Evolutionary conservation across 192 early-diverging fungal genomes (phyloP).

Genomic region (Linderina pennispora): DNA sequence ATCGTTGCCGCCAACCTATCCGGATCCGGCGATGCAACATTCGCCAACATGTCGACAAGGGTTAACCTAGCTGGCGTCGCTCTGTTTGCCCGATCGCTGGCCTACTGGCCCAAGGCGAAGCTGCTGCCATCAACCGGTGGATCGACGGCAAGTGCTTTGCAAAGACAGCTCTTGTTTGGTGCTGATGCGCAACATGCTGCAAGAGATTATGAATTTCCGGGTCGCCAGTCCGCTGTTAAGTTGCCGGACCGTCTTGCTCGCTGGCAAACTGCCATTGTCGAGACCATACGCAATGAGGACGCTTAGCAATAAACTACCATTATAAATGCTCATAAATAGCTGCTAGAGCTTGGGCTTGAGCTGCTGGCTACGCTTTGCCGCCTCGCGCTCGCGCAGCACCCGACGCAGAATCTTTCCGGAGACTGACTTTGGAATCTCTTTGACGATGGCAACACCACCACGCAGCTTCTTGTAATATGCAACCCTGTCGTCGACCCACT

Average conservation of each 20-base stretch:
- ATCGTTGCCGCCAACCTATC: slow-evolving; percentile 11
- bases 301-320: too few relatives aligned
- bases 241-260: slow-evolving; percentile 5
- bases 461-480: too few relatives aligned
- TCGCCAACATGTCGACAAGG: slow-evolving; percentile 8
- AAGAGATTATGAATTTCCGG: slow-evolving; percentile 8
- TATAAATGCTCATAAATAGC: too few relatives aligned
- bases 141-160: slow-evolving; percentile 14
- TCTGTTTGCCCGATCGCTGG: slow-evolving; percentile 11
- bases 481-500: too few relatives aligned
- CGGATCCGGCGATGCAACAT: background rate
- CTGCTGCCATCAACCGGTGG: slow-evolving; percentile 14
- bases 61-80: slow-evolving; percentile 1
- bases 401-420: too few relatives aligned
- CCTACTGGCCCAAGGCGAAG: slow-evolving; percentile 19
- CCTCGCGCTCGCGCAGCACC: too few relatives aligned
- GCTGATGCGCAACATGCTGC: slow-evolving; percentile 3
- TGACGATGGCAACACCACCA: too few relatives aligned
- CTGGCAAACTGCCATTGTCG: slow-evolving; percentile 13
- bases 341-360: too few relatives aligned
- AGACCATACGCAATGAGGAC: background rate
- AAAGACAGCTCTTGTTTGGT: slow-evolving; percentile 8
- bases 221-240: slow-evolving; percentile 3
- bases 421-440: too few relatives aligned
- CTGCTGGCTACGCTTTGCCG: too few relatives aligned